Evolutionary conservation across 2,329 filamentous ascomycete genomes (phyloP), one percentile per base, ranked within the genome.

Genomic region (Lojkania enalia): DNA sequence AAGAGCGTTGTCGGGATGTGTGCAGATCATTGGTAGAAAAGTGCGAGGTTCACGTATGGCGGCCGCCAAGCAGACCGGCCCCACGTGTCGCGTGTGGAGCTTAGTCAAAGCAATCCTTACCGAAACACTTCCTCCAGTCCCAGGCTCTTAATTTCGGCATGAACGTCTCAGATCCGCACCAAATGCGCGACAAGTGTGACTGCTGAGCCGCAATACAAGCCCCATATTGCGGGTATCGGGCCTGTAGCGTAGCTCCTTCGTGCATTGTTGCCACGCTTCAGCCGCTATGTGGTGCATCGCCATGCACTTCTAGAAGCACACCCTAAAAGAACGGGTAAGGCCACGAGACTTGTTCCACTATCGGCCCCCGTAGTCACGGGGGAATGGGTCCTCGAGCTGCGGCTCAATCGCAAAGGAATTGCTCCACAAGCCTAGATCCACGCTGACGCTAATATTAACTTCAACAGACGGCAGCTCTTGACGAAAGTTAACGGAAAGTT

Each of bases 171-270:
- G 39, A 32, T 41, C 13, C n/a, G n/a, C n/a, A n/a, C n/a, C 23
- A 27, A 7, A 27, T 27, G 23, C 7, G 7, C 7, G 23, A 7
- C 23, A 7, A 25, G 33, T 20, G 39, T 21, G 25, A 23, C 19
- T 30, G 36, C 38, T 48, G 20, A 48, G 44, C 42, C 30, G 38
- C 38, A 14, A 3, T 4, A 27, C 19, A 33, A 51, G 41, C 37
- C 48, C 20, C 41, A 39, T 51, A 35, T 23, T 40, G 48, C 47
- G 42, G 39, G 3, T 33, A 33, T 35, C 32, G 38, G 18, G 20
- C 19, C 25, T n/a, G 14, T 14, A 36, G n/a, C 37, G 5, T 35
- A 16, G 27, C 44, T 35, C 19, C 35, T 16, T 7, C 29, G 15
- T 39, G 30, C 27, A 20, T 20, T 11, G 18, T 36, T 20, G 21